These are phyloP conservation scores for Fusarium sp. DNA, from an alignment of 2,329 filamentous ascomycete genomes.

Conservation along the genomic window DNA sequence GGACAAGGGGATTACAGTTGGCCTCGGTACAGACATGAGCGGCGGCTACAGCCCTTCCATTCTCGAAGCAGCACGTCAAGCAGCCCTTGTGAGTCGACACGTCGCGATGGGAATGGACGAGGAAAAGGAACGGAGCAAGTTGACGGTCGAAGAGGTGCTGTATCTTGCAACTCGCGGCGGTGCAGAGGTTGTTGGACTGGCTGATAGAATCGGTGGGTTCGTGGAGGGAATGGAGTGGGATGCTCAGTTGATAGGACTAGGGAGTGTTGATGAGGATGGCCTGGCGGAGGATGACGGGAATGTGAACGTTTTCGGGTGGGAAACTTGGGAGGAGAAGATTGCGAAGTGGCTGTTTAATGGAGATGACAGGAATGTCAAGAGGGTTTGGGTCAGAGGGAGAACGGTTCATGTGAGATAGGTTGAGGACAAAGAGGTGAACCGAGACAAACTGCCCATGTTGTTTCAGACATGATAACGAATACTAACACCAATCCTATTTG, in stretches of 20 bases:
- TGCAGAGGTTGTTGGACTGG: conserved; percentile 81
- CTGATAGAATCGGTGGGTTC: conserved; percentile 79
- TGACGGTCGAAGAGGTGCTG: conserved; percentile 86
- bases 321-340: conserved; percentile 85
- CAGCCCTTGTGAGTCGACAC: conserved; percentile 80
- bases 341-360: conserved; percentile 96
- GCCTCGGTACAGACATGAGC: conserved; percentile 89
- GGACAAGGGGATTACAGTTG: conserved; percentile 78
- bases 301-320: conserved; percentile 91
- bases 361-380: conserved; percentile 88
- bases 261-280: conserved; percentile 56
- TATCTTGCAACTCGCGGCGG: conserved; percentile 91
- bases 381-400: conserved; percentile 88
- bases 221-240: conserved; percentile 91
- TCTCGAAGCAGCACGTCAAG: conserved; percentile 84
- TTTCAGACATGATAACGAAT: background rate
- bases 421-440: background rate
- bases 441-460: background rate
- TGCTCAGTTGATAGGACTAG: conserved; percentile 81
- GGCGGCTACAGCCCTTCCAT: conserved; percentile 87
- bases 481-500: background rate
- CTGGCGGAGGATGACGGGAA: conserved; percentile 60
- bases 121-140: conserved; percentile 63
- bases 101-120: conserved; percentile 63
- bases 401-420: conserved; percentile 70